These are phyloP conservation scores for Dictyostelium brefeldianum DNA, from an alignment of 78 protist genomes.

Conservation along the genomic window DNA sequence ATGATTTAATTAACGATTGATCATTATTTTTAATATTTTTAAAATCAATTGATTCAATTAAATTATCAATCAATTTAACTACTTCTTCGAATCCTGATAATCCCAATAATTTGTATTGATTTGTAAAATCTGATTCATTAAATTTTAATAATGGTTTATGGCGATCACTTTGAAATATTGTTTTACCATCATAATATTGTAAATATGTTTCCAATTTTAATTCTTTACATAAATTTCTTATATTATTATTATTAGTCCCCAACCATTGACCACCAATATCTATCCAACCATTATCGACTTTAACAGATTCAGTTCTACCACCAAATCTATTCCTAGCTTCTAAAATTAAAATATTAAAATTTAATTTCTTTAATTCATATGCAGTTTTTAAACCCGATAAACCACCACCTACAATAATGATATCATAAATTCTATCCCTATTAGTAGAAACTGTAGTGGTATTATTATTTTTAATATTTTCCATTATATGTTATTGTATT, in stretches of 20 bases:
- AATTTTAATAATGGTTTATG: neutral
- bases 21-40: neutral
- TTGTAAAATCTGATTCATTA: neutral
- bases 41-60: neutral
- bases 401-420: neutral
- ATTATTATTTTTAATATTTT: no score
- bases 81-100: neutral
- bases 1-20: neutral
- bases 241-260: neutral
- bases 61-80: neutral
- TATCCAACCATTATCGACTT: slow-evolving; percentile 13
- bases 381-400: neutral
- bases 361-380: neutral
- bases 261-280: slow-evolving; percentile 78
- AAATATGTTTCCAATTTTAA: slow-evolving; percentile 8
- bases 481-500: no score
- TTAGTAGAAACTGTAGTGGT: no score
- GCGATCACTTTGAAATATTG: neutral
- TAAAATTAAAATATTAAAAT: neutral
- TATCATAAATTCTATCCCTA: neutral
- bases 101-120: neutral
- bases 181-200: slow-evolving; percentile 47
- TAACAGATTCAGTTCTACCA: slow-evolving; percentile 25
- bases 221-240: neutral
- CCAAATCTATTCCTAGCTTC: slow-evolving; percentile 38